Conservation (phyloP, 2,329 filamentous ascomycete genomes). For the Aspergillus awamori region DNA sequence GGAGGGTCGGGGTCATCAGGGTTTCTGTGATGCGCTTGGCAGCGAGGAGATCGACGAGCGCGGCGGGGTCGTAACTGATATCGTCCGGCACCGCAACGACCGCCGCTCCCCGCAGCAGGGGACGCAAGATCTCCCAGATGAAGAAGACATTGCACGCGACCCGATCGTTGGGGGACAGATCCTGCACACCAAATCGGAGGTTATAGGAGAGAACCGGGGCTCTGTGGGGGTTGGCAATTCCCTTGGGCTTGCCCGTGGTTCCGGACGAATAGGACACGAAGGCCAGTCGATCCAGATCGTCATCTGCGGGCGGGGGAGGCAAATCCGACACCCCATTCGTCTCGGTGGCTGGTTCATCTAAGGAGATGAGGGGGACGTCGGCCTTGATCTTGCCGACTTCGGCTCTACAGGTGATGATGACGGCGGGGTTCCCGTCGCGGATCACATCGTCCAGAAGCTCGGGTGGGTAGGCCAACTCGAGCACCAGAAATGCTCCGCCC, state of each 20-base stretch:
- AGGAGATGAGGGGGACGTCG: slow-evolving; percentile 62
- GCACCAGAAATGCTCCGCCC: slow-evolving; percentile 77
- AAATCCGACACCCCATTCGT: slow-evolving; percentile 47
- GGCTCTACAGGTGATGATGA: slow-evolving; percentile 68
- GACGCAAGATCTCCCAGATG: slow-evolving; percentile 80
- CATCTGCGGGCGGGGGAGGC: slow-evolving; percentile 59
- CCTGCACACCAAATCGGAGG: slow-evolving; percentile 69
- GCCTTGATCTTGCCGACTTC: slow-evolving; percentile 68
- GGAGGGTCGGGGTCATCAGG: slow-evolving; percentile 78
- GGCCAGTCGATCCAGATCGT: slow-evolving; percentile 72
- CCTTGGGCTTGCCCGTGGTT: slow-evolving; percentile 78
- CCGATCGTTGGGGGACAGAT: slow-evolving; percentile 71
- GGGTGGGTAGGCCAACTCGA: slow-evolving; percentile 77
- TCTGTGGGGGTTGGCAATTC: slow-evolving; percentile 76
- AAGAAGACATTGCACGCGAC: slow-evolving; percentile 91
- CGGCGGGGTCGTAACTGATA: slow-evolving; percentile 74
- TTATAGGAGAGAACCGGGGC: slow-evolving; percentile 75
- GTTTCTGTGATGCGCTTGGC: slow-evolving; percentile 73
- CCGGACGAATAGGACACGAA: slow-evolving; percentile 83
- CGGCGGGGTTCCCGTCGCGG: slow-evolving; percentile 71
- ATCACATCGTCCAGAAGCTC: slow-evolving; percentile 75
- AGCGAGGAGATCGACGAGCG: slow-evolving; percentile 70
- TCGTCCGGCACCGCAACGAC: slow-evolving; percentile 75
- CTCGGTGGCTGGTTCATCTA: slow-evolving; percentile 55
- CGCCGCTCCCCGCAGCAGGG: slow-evolving; percentile 73